Evolutionary conservation across 805 yeast species (phyloP).

Genomic region (Saccharomycodes ludwigii): DNA sequence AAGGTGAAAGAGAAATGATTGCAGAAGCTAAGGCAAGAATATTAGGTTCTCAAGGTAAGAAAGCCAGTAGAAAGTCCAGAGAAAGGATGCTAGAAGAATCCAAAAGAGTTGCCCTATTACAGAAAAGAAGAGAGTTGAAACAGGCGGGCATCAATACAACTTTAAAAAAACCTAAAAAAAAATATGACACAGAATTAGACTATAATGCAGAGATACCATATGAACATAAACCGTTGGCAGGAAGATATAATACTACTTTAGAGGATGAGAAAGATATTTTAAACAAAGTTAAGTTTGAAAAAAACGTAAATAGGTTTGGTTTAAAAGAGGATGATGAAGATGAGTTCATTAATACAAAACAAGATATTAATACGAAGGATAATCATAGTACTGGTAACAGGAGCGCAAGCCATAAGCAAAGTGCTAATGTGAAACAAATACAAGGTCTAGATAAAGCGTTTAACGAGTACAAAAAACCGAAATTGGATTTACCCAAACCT

Average conservation of each 20-base stretch:
- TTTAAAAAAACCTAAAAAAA: constrained; percentile 39
- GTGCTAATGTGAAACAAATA: constrained; percentile 2
- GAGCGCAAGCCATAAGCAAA: constrained; percentile 1
- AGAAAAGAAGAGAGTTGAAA: constrained; percentile 69
- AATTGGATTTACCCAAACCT: constrained; percentile 26
- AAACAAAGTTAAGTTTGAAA: constrained; percentile 31
- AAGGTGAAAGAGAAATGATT: constrained; percentile 83
- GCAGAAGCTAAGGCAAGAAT: constrained; percentile 90
- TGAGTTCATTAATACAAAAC: constrained; percentile 16
- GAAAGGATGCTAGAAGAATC: constrained; percentile 77
- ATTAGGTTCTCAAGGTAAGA: constrained; percentile 88
- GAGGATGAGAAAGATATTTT: constrained; percentile 35
- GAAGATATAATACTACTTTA: constrained; percentile 53
- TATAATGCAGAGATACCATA: constrained; percentile 76
- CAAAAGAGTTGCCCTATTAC: constrained; percentile 59
- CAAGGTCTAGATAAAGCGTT: constrained; percentile 9
- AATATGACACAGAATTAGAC: constrained; percentile 53
- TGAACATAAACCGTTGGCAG: constrained; percentile 56
- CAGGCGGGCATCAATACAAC: constrained; percentile 57
- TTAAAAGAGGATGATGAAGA: constrained; percentile 27
- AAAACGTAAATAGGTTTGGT: constrained; percentile 32
- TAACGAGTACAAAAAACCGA: constrained; percentile 15
- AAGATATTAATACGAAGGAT: constrained; percentile 5
- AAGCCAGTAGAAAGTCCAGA: constrained; percentile 80
- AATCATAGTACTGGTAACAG: not conserved